Percentiles rank a stretch among this genome's conserved stretches.
phyloP scores from a whole-genome alignment of 1,284 basidiomycete species.

The Boletellus deceptivus region DNA sequence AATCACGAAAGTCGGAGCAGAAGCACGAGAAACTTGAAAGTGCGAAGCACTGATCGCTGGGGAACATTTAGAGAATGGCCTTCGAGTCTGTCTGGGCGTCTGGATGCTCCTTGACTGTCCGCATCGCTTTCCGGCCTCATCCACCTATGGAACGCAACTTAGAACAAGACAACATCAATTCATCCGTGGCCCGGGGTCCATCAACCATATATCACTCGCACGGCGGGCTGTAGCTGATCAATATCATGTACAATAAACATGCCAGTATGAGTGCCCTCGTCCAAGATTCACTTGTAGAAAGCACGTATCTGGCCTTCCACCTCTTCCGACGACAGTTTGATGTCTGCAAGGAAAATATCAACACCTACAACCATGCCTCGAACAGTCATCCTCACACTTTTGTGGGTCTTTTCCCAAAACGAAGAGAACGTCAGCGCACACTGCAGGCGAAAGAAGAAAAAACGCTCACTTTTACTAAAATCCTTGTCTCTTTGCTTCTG shows the following conservation, averaged over 20 bases:
- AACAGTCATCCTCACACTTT: constrained; percentile 58
- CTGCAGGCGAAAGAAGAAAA: not conserved
- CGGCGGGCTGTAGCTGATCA: too few relatives aligned
- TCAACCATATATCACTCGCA: too few relatives aligned
- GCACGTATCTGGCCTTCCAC: constrained; percentile 68
- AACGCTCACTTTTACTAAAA: constrained; percentile 71
- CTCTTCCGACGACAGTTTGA: constrained; percentile 72
- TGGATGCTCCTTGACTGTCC: too few relatives aligned
- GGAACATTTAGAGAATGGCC: too few relatives aligned
- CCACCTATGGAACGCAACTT: too few relatives aligned
- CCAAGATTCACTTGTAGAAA: constrained; percentile 43
- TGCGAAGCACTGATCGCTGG: too few relatives aligned
- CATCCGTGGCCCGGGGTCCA: too few relatives aligned
- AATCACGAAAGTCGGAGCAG: too few relatives aligned
- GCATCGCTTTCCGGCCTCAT: too few relatives aligned
- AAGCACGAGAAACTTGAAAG: too few relatives aligned
- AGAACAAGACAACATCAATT: too few relatives aligned
- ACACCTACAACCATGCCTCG: not conserved
- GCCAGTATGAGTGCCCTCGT: constrained; percentile 30
- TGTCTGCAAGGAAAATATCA: constrained; percentile 48
- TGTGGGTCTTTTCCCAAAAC: constrained; percentile 56
- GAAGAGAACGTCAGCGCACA: not conserved
- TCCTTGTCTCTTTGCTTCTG: constrained; percentile 75
- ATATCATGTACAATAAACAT: constrained; percentile 4
- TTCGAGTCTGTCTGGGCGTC: too few relatives aligned